Base-by-base conservation (phyloP, 2,329 filamentous ascomycete genomes). In the Phialocephala subalpina region DNA sequence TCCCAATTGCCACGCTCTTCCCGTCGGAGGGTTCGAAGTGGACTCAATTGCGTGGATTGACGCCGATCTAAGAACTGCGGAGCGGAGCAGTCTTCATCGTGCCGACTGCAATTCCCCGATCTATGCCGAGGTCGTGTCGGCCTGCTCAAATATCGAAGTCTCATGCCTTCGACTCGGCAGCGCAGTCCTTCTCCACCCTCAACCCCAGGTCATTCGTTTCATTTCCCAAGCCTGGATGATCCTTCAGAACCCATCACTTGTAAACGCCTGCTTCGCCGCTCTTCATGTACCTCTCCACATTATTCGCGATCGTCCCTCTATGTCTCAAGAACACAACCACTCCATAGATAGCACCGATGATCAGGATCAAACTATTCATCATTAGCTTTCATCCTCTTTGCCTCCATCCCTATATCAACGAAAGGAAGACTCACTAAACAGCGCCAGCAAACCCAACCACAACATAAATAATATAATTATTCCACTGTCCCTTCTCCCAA, bases 391-490 rank as follows among this genome's bases (percentile, higher is more conserved):
- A 8, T 25, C 18, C 49, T 12, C 12, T n/a, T 6, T 18, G 3
- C 14, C 25, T 6, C 18, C n/a, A n/a, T 53, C 25, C 27, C 12
- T 16, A 6, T 14, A 11, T 18, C 11, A 18, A 18, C 11, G 14
- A n/a, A 29, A 53, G 6, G 29, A 9, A 22, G 4, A 49, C 49
- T 53, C 25, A 53, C 49, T 29, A 53, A 29, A 53, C 49, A 29
- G 49, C 49, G 5, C 25, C 49, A 53, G 49, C 22, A n/a, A 53
- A 53, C 1, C 49, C 49, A 7, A 53, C 49, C 25, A 53, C 25
- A 7, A 53, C 49, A 53, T 53, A 53, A 18, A 53, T 4, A 14
- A 53, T 53, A 33, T 53, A 53, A 53, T 53, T 53, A 53, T 53
- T 53, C 49, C 49, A 53, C 22, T 27, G 49, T 11, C 49, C 49